Conservation (phyloP, 78 protist species). For the Dictyostelium brefeldianum region DNA sequence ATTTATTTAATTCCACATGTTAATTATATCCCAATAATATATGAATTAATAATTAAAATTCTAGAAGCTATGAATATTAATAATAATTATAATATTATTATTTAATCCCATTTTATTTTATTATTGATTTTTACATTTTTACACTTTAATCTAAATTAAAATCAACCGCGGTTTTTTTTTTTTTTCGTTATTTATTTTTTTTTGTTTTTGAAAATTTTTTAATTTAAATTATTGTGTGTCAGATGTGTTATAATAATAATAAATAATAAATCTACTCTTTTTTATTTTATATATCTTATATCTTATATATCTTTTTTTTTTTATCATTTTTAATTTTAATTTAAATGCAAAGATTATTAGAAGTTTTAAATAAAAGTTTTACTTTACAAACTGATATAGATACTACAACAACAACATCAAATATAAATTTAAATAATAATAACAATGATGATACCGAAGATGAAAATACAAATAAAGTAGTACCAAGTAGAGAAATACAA, state of each 20-base stretch:
- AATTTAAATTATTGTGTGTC: background rate
- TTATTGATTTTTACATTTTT: no score
- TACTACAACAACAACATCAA: background rate
- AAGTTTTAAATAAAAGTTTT: background rate
- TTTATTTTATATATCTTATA: no score
- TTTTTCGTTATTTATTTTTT: background rate
- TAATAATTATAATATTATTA: no score
- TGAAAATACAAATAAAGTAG: background rate
- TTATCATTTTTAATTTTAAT: background rate
- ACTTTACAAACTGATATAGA: background rate
- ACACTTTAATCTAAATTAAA: no score
- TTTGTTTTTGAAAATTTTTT: background rate
- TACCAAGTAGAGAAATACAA: slow-evolving; percentile 20
- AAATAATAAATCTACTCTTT: no score
- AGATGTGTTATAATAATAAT: no score
- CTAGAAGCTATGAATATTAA: no score
- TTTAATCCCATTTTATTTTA: no score
- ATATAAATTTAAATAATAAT: background rate
- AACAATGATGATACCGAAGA: background rate
- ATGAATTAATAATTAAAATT: no score
- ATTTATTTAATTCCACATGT: no score
- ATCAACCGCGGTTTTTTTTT: no score
- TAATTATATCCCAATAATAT: no score
- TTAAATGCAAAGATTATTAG: slow-evolving; percentile 28
- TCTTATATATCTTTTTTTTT: background rate